Percentiles rank a stretch among this genome's conserved stretches.
Conservation (phyloP, 805 yeast genomes). For the Priceomyces fermenticarens region DNA sequence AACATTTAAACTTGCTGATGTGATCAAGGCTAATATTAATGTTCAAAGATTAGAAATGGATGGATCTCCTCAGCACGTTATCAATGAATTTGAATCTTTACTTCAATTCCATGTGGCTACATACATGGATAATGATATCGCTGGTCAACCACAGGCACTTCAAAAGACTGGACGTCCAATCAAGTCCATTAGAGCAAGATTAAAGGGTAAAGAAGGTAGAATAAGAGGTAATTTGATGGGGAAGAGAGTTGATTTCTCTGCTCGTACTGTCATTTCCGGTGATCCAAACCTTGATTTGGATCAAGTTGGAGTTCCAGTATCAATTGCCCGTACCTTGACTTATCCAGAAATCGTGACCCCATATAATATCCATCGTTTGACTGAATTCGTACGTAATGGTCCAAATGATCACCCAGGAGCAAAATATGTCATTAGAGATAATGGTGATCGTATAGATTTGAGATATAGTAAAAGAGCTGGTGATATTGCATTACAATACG, state of each 20-base stretch:
- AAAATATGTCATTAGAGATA: conserved; percentile 94
- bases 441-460: conserved; percentile 97
- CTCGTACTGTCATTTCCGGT: conserved; percentile 98
- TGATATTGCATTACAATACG: conserved; percentile 94
- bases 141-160: conserved; percentile 98
- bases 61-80: conserved; percentile 98
- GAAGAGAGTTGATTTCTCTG: conserved; percentile 98
- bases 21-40: conserved; percentile 91
- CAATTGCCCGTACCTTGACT: conserved; percentile 91
- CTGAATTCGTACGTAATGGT: conserved; percentile 93
- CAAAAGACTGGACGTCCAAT: conserved; percentile 99
- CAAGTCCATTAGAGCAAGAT: conserved; percentile 97
- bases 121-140: conserved; percentile 98
- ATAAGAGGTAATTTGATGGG: conserved; percentile 99
- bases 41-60: conserved; percentile 97
- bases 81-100: conserved; percentile 92
- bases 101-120: conserved; percentile 98
- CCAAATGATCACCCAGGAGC: conserved; percentile 99
- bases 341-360: conserved; percentile 99
- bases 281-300: conserved; percentile 97
- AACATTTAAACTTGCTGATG: conserved; percentile 95
- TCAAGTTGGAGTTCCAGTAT: conserved; percentile 98
- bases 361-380: conserved; percentile 88
- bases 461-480: conserved; percentile 98
- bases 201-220: conserved; percentile 99